Evolutionary conservation across 352 stramenopile species (phyloP).

Genomic region (Phytophthora colocasiae): DNA sequence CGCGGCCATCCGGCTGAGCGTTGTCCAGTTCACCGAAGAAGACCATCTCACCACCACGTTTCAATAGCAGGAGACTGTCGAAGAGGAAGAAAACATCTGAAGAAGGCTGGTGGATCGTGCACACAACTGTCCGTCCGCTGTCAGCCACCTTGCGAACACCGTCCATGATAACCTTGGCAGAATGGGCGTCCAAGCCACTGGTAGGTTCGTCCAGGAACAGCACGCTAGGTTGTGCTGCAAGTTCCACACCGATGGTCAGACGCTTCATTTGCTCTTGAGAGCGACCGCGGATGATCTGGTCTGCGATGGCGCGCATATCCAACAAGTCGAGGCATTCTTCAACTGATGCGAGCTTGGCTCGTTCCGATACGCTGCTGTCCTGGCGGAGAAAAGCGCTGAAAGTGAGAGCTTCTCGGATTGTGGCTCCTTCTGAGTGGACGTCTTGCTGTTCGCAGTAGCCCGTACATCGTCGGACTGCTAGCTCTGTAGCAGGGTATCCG

Average conservation of each 20-base stretch:
- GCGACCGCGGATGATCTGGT: conserved; percentile 43
- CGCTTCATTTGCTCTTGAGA: conserved; percentile 65
- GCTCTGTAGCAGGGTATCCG: conserved; percentile 33
- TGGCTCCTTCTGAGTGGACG: conserved; percentile 30
- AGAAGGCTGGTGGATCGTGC: conserved; percentile 6
- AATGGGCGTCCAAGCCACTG: conserved; percentile 78
- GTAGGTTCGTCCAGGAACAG: conserved; percentile 85
- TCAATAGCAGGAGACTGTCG: conserved; percentile 82
- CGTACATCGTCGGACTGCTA: conserved; percentile 41
- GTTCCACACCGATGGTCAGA: conserved; percentile 86
- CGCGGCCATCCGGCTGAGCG: conserved; percentile 3
- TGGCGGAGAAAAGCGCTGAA: conserved; percentile 86
- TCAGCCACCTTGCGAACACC: conserved; percentile 85
- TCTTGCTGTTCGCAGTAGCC: conserved; percentile 34
- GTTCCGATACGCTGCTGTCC: conserved; percentile 31
- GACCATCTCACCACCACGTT: conserved; percentile 59
- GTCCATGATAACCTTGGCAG: conserved; percentile 67
- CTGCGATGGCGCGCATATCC: conserved; percentile 35
- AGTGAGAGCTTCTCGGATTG: conserved; percentile 82
- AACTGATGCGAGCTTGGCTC: conserved; percentile 35
- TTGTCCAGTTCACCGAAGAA: conserved; percentile 62
- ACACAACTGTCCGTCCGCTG: conserved; percentile 76
- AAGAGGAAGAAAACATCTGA: conserved; percentile 45
- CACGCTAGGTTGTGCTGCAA: conserved; percentile 82
- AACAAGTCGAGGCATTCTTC: conserved; percentile 46